Evolutionary conservation across 2,329 filamentous ascomycete genomes (phyloP).

Genomic region (Balansia obtecta): DNA sequence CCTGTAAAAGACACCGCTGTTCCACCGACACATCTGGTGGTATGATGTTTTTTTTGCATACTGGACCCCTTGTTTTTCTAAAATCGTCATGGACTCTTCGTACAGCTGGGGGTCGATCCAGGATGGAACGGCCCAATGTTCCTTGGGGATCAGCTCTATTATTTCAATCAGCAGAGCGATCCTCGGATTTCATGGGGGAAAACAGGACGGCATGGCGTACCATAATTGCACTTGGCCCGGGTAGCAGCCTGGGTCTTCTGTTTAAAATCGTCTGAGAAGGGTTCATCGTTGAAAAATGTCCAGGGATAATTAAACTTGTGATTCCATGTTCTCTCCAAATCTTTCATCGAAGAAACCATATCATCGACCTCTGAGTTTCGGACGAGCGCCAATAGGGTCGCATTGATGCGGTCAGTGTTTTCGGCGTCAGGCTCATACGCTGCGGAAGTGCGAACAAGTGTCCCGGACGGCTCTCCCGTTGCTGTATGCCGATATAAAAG

Average conservation of each 20-base stretch:
- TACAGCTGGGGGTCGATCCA: conserved; percentile 91
- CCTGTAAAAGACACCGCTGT: conserved; percentile 95
- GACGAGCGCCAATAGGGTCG: conserved; percentile 82
- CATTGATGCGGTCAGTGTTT: conserved; percentile 77
- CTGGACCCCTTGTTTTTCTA: conserved; percentile 77
- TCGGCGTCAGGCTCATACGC: conserved; percentile 67
- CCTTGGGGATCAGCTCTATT: conserved; percentile 75
- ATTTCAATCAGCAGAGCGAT: background rate
- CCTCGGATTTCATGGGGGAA: background rate
- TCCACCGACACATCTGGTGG: conserved; percentile 99
- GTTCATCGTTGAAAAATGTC: conserved; percentile 97
- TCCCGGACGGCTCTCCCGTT: conserved; percentile 71
- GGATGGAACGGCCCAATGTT: conserved; percentile 83
- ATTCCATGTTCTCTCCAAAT: conserved; percentile 93
- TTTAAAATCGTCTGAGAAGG: conserved; percentile 91
- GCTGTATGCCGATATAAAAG: conserved; percentile 34
- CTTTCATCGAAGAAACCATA: conserved; percentile 77
- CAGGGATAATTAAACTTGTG: conserved; percentile 99
- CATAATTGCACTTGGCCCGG: conserved; percentile 78
- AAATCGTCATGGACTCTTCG: conserved; percentile 67
- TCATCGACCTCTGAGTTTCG: conserved; percentile 79
- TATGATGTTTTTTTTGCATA: conserved; percentile 85
- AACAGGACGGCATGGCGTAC: conserved; percentile 35
- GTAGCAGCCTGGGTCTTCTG: conserved; percentile 65
- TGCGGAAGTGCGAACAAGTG: conserved; percentile 58